A percentile compares a stretch with the other conserved stretches of the same genome.
Conservation (phyloP, 768 basidiomycete genomes). For the Phylloporus arenicola region DNA sequence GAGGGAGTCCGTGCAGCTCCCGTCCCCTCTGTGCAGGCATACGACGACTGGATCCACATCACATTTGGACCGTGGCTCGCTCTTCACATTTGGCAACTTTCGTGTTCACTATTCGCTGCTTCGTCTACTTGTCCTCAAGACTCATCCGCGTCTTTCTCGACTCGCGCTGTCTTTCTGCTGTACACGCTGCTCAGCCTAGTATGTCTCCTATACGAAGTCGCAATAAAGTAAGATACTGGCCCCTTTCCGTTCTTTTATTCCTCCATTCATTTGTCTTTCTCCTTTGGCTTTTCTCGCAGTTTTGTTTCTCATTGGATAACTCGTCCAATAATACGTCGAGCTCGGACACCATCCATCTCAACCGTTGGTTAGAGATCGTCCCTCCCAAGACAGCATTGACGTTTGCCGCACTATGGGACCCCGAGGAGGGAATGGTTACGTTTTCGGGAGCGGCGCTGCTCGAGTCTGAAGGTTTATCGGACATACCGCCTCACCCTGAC, state of each 20-base stretch:
- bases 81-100: not conserved
- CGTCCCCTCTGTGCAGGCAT: constrained; percentile 20
- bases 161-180: not conserved
- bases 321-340: constrained; percentile 7
- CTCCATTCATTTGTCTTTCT: not conserved
- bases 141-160: not conserved
- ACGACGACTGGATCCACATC: constrained; percentile 15
- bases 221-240: constrained; percentile 17
- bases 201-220: constrained; percentile 18
- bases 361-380: constrained; percentile 53
- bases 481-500: constrained; percentile 5
- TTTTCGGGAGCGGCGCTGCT: constrained; percentile 50
- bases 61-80: not conserved
- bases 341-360: constrained; percentile 12
- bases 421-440: constrained; percentile 50
- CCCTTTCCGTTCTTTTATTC: not conserved
- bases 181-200: not conserved
- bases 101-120: not conserved
- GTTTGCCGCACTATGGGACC: constrained; percentile 58
- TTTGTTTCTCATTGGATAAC: constrained; percentile 22
- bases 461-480: constrained; percentile 21
- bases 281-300: constrained; percentile 6
- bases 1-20: constrained; percentile 9
- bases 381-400: constrained; percentile 52
- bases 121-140: not conserved